phyloP scores from a whole-genome alignment of 495 filamentous ascomycete species.

The Letharia columbiana region DNA sequence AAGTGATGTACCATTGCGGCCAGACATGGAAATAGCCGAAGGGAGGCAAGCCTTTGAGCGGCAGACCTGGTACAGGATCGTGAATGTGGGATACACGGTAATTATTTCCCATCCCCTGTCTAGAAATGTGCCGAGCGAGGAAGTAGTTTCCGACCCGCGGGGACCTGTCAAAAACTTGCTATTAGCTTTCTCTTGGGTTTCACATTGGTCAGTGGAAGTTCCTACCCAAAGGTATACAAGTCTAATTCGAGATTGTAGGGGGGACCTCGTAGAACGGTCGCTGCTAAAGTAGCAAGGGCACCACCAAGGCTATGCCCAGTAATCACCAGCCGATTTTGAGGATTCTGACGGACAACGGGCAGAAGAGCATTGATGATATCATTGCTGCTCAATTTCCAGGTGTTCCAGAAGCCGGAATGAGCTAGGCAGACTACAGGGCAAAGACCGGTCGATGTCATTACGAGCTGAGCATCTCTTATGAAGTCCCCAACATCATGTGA shows the following conservation, averaged over 20 bases:
- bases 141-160: conserved; percentile 1
- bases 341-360: neutral
- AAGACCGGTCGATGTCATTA: conserved; percentile 1
- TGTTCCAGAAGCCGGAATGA: conserved; percentile 5
- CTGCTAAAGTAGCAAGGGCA: neutral
- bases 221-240: neutral
- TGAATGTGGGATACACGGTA: neutral
- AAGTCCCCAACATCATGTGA: neutral
- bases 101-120: neutral
- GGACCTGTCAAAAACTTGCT: neutral
- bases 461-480: conserved; percentile 3
- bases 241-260: neutral
- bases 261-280: neutral
- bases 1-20: neutral
- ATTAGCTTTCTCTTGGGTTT: neutral
- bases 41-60: neutral
- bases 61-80: neutral
- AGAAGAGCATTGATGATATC: neutral
- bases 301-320: neutral
- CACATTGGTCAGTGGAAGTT: too few species aligned
- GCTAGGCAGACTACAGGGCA: neutral
- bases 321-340: neutral
- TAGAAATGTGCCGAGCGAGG: neutral
- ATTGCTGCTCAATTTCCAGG: neutral
- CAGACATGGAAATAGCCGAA: neutral